Conservation (phyloP, 192 early-diverging fungal species). For the Backusella sp. region DNA sequence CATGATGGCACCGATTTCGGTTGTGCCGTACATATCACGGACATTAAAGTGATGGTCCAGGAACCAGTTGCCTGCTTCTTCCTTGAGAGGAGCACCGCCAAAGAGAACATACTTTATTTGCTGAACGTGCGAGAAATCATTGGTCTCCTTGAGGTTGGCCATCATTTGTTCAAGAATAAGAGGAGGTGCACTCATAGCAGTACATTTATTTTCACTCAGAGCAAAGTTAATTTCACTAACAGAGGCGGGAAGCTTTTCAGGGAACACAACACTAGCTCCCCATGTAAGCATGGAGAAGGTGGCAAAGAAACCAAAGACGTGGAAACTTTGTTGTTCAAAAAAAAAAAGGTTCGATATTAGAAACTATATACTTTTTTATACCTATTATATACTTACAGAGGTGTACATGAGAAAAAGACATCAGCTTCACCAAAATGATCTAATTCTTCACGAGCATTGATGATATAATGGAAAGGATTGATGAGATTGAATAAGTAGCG, state of each 20-base stretch:
- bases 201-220: slow-evolving; percentile 3
- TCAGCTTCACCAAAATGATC: neutral
- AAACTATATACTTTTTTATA: neutral
- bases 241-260: slow-evolving; percentile 2
- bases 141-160: neutral
- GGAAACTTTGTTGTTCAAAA: neutral
- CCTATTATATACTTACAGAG: slow-evolving; percentile 5
- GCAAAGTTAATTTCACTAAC: slow-evolving; percentile 2
- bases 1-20: slow-evolving; percentile 13
- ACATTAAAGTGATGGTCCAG: slow-evolving; percentile 7
- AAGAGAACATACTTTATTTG: neutral
- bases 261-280: neutral
- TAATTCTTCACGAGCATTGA: neutral
- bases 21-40: slow-evolving; percentile 9
- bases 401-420: slow-evolving; percentile 8
- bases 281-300: neutral
- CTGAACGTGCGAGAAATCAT: slow-evolving; percentile 1
- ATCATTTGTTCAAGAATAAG: neutral
- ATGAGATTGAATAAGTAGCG: neutral
- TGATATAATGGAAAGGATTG: neutral
- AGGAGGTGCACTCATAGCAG: neutral
- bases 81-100: slow-evolving; percentile 19
- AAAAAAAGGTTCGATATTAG: neutral
- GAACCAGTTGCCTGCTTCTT: neutral
- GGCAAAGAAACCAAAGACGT: neutral